These are phyloP conservation scores for Desmodesmus armatus DNA, from an alignment of 139 green algal genomes.

Conservation along the genomic window DNA sequence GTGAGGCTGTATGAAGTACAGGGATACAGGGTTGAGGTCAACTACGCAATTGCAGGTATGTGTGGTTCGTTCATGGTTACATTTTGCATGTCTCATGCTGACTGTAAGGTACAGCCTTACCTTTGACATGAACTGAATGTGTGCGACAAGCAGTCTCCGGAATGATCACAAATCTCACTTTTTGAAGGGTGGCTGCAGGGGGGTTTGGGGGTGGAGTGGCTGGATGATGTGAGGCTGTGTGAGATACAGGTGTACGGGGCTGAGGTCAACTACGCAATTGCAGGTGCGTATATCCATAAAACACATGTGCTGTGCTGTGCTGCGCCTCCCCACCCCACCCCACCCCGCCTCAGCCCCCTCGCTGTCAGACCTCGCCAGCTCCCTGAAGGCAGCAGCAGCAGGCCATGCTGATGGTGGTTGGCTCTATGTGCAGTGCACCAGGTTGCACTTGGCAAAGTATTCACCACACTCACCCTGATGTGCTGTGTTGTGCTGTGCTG, in stretches of 20 bases:
- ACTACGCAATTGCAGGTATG: constrained; percentile 43
- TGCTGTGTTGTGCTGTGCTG: constrained; percentile 59
- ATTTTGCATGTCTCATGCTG: too few species aligned
- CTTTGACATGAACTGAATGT: too few species aligned
- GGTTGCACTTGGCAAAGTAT: constrained; percentile 65
- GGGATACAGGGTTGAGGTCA: constrained; percentile 50
- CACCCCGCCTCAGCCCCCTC: too few species aligned
- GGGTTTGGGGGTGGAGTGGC: too few species aligned
- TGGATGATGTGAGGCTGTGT: constrained; percentile 67
- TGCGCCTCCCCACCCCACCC: too few species aligned
- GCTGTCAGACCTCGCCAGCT: constrained; percentile 17
- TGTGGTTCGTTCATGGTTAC: too few species aligned
- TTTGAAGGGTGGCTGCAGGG: too few species aligned
- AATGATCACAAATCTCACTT: too few species aligned
- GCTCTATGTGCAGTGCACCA: constrained; percentile 8
- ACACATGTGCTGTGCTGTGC: too few species aligned
- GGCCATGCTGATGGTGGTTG: background rate
- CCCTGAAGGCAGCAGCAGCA: constrained; percentile 10
- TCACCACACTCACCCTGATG: constrained; percentile 63
- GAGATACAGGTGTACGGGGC: constrained; percentile 57
- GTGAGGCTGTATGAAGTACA: constrained; percentile 62
- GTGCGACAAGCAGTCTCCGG: too few species aligned
- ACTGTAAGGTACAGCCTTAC: too few species aligned
- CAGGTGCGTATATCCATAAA: too few species aligned
- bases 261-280: constrained; percentile 53